Base-by-base conservation (phyloP, 176 grass and related monocot species). In the Chrysopogon serrulatus region DNA sequence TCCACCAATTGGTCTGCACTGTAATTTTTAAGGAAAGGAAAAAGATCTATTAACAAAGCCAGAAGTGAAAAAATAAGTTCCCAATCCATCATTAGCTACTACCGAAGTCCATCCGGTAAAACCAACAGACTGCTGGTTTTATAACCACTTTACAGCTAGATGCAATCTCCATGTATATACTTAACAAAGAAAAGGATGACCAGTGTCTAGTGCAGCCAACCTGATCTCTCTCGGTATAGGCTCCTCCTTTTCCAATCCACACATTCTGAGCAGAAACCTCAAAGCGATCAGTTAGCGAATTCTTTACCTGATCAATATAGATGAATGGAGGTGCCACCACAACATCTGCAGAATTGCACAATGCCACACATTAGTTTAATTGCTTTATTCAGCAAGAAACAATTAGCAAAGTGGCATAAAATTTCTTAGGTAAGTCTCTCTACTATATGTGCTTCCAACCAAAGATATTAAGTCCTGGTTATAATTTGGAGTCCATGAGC, bases 191-290 rank as follows among this genome's bases (percentile, higher is more conserved):
- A 3, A 75, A 61, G 26, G 24, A 26, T 5, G 6, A 59, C 28
- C 61, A 31, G 60, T 31, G 5, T 30, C 13, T 27, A 59, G 56
- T 27, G 54, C 21, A 56, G 17, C 30, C 16, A 78, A 98, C 93
- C 97, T 96, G 85, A 96, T 99, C 79, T 99, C 97, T 79, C 93
- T n/a, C 97, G n/a, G 97, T 99, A 68, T 76, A 99, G 48, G 97
- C 97, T 87, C 93, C 97, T 81, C 97, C 93, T 87, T 99, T 99
- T 74, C 90, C 89, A 71, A 92, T 83, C 96, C 96, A 99, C 42
- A 79, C 82, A 82, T 99, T 99, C 73, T 96, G 93, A 84, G 87
- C 93, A 72, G 93, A 99, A 70, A 99, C 60, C 76, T 99, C 96
- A 88, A 96, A 84, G 31, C 78, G 89, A 51, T 82, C 87, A 48